phyloP scores from a whole-genome alignment of 805 yeast genomes.

The Yarrowia sp. region DNA sequence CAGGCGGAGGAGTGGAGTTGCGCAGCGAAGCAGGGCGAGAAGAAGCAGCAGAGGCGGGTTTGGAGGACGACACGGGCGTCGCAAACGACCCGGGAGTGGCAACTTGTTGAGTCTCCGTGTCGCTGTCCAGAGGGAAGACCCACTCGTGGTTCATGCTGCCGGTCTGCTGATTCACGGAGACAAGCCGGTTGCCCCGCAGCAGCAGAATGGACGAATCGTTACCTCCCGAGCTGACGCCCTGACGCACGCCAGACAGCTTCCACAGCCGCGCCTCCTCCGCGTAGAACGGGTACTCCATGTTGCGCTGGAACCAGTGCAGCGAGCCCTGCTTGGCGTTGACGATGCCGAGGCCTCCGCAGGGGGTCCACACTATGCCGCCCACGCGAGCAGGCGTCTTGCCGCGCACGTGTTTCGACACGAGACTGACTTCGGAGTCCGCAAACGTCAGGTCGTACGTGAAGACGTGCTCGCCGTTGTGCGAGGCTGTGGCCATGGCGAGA shows the following conservation, averaged over 20 bases:
- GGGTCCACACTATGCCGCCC: constrained; percentile 53
- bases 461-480: constrained; percentile 59
- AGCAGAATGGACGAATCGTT: not conserved
- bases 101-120: not conserved
- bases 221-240: constrained; percentile 19
- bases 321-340: constrained; percentile 57
- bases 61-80: not conserved
- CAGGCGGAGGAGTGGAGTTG: not conserved
- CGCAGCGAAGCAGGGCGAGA: not conserved
- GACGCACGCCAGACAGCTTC: constrained; percentile 34
- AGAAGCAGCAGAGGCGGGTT: not conserved
- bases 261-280: constrained; percentile 31
- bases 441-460: constrained; percentile 63
- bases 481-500: constrained; percentile 52
- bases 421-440: constrained; percentile 49
- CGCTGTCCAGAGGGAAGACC: not conserved
- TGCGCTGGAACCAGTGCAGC: constrained; percentile 55
- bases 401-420: constrained; percentile 57
- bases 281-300: constrained; percentile 29
- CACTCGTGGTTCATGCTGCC: not conserved
- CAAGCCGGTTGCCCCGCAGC: not conserved
- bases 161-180: not conserved
- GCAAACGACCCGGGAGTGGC: not conserved
- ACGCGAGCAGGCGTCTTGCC: constrained; percentile 63
- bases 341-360: constrained; percentile 49